Evolutionary conservation across 805 yeast species (phyloP).

Genomic region (Suhomyces faveliae): DNA sequence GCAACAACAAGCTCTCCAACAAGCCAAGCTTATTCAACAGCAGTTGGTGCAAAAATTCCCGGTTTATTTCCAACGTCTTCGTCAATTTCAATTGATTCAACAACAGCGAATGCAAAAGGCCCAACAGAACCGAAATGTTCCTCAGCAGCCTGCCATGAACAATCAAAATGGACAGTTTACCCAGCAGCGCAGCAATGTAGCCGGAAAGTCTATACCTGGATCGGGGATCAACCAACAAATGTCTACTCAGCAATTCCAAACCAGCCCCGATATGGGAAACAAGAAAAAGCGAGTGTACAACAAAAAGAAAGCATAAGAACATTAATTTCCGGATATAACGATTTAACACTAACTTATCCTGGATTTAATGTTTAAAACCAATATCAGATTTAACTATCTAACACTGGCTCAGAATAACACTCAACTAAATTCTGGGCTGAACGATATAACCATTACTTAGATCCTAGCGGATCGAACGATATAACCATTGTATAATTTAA

Average conservation of each 20-base stretch:
- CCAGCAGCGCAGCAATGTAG: slow-evolving; percentile 5
- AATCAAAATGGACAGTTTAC: neutral
- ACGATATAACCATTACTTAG: neutral
- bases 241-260: slow-evolving; percentile 1
- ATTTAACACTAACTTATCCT: too few species aligned
- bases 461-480: too few species aligned
- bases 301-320: slow-evolving; percentile 9
- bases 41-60: slow-evolving; percentile 28
- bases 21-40: slow-evolving; percentile 34
- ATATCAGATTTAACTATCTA: too few species aligned
- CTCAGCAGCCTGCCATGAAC: neutral
- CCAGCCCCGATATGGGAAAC: slow-evolving; percentile 1
- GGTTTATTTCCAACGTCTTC: slow-evolving; percentile 24
- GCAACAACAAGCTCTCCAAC: slow-evolving; percentile 44
- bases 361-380: too few species aligned
- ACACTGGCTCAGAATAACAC: too few species aligned
- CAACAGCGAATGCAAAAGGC: slow-evolving; percentile 21
- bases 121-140: neutral
- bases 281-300: slow-evolving; percentile 13
- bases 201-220: slow-evolving; percentile 6
- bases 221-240: neutral
- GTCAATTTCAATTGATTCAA: slow-evolving; percentile 25
- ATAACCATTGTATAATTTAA: too few species aligned
- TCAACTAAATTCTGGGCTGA: too few species aligned
- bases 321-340: too few species aligned